phyloP scores from a whole-genome alignment of 106 monocot genomes.

The Narthecium ossifragum region DNA sequence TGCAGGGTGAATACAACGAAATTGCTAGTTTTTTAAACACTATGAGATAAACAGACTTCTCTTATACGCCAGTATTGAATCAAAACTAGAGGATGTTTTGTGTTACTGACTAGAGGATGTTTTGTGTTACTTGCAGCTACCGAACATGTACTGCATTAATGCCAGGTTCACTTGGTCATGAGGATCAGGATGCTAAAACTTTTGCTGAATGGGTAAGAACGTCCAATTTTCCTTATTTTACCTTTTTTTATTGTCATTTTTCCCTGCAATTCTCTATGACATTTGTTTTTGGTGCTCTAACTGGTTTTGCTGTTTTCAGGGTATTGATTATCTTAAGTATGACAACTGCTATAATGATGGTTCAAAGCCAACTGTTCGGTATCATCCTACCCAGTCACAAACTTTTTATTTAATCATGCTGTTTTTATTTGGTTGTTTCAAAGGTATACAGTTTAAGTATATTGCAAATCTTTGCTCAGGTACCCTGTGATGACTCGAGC shows the following conservation, averaged over 20 bases:
- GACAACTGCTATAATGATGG: constrained; percentile 73
- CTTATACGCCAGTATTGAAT: not conserved
- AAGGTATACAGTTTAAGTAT: too few species aligned
- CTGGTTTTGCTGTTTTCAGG: constrained; percentile 23
- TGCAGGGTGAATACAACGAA: too few species aligned
- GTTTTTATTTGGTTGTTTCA: not conserved
- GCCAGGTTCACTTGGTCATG: constrained; percentile 83
- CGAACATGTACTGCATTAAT: constrained; percentile 58
- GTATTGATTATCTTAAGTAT: constrained; percentile 82
- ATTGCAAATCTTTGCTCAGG: constrained; percentile 27
- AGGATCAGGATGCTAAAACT: constrained; percentile 62
- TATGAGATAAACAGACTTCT: not conserved
- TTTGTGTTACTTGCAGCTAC: constrained; percentile 22
- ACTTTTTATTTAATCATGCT: not conserved
- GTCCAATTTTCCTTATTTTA: not conserved
- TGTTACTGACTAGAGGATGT: not conserved
- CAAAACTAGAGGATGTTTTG: too few species aligned
- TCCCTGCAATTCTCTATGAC: not conserved
- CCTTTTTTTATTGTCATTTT: not conserved
- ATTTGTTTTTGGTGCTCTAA: not conserved
- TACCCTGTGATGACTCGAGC: constrained; percentile 72
- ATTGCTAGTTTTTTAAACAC: not conserved
- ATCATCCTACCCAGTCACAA: not conserved
- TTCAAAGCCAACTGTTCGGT: constrained; percentile 47
- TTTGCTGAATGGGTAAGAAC: constrained; percentile 69